Base-by-base conservation (phyloP, 192 early-diverging fungal genomes). In the Dispira parvispora region DNA sequence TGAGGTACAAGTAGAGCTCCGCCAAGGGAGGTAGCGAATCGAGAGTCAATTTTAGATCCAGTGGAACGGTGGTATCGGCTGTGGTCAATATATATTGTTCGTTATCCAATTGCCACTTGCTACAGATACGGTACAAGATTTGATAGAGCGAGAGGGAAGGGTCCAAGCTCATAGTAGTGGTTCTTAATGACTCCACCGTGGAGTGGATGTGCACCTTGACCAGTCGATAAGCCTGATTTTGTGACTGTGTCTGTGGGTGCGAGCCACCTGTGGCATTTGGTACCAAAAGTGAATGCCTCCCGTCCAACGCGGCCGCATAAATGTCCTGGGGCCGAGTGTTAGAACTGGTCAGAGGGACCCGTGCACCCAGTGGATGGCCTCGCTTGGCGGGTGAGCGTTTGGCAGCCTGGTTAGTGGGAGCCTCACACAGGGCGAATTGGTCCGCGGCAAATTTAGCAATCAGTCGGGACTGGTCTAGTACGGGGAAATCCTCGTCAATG, bases 401-500 rank as follows among this genome's bases (percentile, higher is more conserved):
- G 53, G 6, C 11, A 56, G 44, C 3, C 43, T 43, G 43, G 65
- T 44, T 27, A 63, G 65, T 46, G 62, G 82, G 81, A 0, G 90
- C 88, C 65, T 80, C 69, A 63, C 86, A 91, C 27, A 99, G 67
- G 28, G 90, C 94, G 83, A 96, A 92, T 65, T 89, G 85, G 69
- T 95, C 87, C 73, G 90, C 92, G 0, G 82, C 81, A 68, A 92
- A 90, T 60, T 84, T 82, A 23, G 87, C 78, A 63, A 97, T 92
- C 61, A 83, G 89, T 16, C 89, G 69, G 12, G 82, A 83, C 64
- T 92, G 82, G 62, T 99, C 96, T 62, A 95, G 76, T 11, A 90
- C 96, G 44, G 94, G 94, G 68, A 99, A 86, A 71, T 99, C 92
- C 43, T 96, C 92, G 66, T 99, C 96, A 43, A 99, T 84, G 45